Percentiles rank a stretch among this genome's conserved stretches.
Conservation (phyloP, 768 basidiomycete species). For the Tylopilus rubrobrunneus region DNA sequence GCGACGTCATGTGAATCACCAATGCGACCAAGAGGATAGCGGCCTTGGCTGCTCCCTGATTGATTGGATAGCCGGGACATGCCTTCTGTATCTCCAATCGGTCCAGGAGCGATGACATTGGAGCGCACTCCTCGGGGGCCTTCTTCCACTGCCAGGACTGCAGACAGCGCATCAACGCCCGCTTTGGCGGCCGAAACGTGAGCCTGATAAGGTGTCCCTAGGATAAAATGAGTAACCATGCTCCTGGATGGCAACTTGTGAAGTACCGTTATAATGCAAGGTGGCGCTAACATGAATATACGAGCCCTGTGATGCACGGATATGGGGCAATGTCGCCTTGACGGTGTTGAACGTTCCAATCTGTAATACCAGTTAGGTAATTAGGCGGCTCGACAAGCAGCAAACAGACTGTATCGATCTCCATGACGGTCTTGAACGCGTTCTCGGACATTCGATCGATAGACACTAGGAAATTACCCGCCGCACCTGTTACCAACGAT, state of each 20-base stretch:
- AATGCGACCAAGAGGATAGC: conserved; percentile 44
- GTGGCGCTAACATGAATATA: conserved; percentile 91
- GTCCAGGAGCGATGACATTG: conserved; percentile 81
- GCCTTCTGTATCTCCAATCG: conserved; percentile 78
- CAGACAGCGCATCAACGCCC: conserved; percentile 83
- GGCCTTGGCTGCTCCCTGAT: not conserved
- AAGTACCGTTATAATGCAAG: conserved; percentile 73
- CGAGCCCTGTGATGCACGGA: conserved; percentile 69
- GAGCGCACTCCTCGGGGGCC: conserved; percentile 93
- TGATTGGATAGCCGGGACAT: conserved; percentile 48
- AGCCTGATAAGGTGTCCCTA: conserved; percentile 80
- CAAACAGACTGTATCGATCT: conserved; percentile 79
- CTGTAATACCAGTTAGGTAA: conserved; percentile 33
- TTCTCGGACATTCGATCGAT: conserved; percentile 82
- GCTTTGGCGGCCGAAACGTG: conserved; percentile 97
- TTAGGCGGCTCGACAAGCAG: not conserved
- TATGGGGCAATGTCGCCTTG: conserved; percentile 79
- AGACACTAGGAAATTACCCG: conserved; percentile 93
- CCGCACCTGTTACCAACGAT: conserved; percentile 62
- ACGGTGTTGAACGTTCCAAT: conserved; percentile 92
- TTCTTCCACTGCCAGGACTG: conserved; percentile 88
- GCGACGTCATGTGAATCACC: conserved; percentile 64
- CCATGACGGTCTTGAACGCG: conserved; percentile 88
- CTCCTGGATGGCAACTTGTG: not conserved
- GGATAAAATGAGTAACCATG: not conserved